Evolutionary conservation across 1,284 basidiomycete species (phyloP), one percentile per base, ranked within the genome.

Genomic region (Pseudozyma sp.): DNA sequence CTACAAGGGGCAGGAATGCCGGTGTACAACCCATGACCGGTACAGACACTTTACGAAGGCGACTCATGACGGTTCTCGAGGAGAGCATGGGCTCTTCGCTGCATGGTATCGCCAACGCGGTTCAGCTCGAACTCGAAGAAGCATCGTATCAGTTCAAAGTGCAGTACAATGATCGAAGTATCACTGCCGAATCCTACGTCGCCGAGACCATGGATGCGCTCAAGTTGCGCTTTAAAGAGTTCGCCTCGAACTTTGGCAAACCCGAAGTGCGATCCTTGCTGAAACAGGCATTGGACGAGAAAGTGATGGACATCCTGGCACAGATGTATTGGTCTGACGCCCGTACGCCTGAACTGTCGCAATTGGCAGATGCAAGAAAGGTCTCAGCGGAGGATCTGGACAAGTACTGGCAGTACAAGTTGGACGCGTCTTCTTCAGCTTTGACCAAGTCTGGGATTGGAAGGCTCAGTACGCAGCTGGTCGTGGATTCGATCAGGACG

Each of bases 111-210:
- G 93, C 94, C 56, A 97, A 97, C 83, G 93, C 94, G 1, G 96
- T 99, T 5, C 95, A 97, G 81, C 90, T 97, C 39, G 97, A 99
- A 85, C 89, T 98, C 13, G 96, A 99, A 85, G 96, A 98, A 82
- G 92, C 96, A 1, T 91, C 91, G 34, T 99, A 99, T 86, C 95
- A 98, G 86, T 99, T 99, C 90, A 99, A 99, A 86, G 95, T 99
- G 0, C 94, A 98, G 86, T 99, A 99, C 88, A 99, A 99, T 84
- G 97, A 99, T 86, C 90, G 94, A 19, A 90, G 92, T 31, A 93
- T 98, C 77, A 93, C 93, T 0, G 91, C 97, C 12, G 97, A 99
- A 85, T 95, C 93, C 3, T 99, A 99, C 83, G 94, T 98, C 53
- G 95, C 96, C 16, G 97, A 99, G 86, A 95, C 94, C 3, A 92